Conservation (phyloP, 202 grass and related monocot genomes). For the Dendrocalamus latiflorus region DNA sequence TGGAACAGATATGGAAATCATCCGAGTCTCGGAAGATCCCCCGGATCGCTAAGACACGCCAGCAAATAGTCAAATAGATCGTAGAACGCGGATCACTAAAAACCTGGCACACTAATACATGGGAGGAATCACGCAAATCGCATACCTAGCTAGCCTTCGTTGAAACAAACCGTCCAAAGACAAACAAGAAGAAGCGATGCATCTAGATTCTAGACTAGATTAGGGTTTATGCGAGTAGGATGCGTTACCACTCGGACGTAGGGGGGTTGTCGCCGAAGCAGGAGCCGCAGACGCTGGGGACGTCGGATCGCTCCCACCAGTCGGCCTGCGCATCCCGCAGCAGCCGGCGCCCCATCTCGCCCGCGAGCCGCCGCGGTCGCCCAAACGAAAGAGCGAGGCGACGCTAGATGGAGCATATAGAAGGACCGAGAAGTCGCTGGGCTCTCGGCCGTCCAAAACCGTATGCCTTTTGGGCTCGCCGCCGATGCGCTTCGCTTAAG, state of each 20-base stretch:
- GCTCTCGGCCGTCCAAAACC: no score
- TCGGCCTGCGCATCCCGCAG: constrained; percentile 87
- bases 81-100: no score
- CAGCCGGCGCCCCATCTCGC: constrained; percentile 77
- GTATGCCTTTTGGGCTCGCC: no score
- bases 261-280: constrained; percentile 93
- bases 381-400: background rate
- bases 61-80: no score
- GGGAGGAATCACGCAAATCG: background rate
- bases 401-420: no score
- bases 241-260: constrained; percentile 80
- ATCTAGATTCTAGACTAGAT: background rate
- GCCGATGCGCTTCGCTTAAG: no score
- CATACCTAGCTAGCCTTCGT: background rate
- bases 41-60: background rate
- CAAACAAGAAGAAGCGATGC: background rate
- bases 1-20: background rate
- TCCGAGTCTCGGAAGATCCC: background rate
- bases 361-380: constrained; percentile 15
- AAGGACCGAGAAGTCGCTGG: no score
- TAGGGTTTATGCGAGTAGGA: constrained; percentile 21
- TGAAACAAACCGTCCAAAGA: background rate
- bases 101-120: background rate
- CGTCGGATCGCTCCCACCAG: constrained; percentile 86
- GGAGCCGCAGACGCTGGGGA: constrained; percentile 88